Evolutionary conservation across 2,329 filamentous ascomycete genomes (phyloP).

Genomic region (Trichoderma oligosporum): DNA sequence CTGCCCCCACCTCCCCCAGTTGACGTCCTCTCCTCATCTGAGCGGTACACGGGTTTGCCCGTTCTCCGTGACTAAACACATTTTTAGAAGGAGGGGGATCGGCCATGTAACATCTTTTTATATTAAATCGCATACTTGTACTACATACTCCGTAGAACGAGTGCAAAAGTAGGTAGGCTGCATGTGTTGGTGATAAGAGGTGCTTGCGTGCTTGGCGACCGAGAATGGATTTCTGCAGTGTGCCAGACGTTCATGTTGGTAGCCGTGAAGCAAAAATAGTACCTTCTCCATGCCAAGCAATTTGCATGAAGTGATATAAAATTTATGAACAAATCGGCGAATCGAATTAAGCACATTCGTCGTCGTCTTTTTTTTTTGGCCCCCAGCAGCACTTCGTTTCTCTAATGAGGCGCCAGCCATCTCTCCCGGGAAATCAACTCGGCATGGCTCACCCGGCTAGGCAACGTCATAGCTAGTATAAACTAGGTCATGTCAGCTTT

Average conservation of each 20-base stretch:
- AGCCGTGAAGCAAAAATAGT: too few species aligned
- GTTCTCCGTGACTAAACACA: constrained; percentile 1
- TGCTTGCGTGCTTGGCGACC: not conserved
- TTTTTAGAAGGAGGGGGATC: too few species aligned
- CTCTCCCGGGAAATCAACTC: constrained; percentile 1
- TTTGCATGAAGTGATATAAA: too few species aligned
- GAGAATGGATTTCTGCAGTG: not conserved
- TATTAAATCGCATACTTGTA: too few species aligned
- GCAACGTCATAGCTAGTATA: constrained; percentile 8
- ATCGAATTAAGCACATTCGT: too few species aligned
- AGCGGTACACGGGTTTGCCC: constrained; percentile 9
- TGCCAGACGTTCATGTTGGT: not conserved
- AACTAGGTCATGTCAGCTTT: not conserved
- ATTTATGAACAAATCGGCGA: too few species aligned
- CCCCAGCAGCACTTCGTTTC: too few species aligned
- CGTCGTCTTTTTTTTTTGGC: not conserved
- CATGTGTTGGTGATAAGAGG: constrained; percentile 1
- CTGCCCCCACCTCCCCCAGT: too few species aligned
- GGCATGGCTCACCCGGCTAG: not conserved
- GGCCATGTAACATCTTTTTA: too few species aligned
- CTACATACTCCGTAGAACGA: too few species aligned
- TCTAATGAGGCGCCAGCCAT: not conserved
- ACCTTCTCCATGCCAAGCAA: too few species aligned
- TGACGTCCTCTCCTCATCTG: too few species aligned
- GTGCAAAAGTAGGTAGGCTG: not conserved